phyloP scores from a whole-genome alignment of 2,329 filamentous ascomycete genomes.

The Botrytis byssoidea region DNA sequence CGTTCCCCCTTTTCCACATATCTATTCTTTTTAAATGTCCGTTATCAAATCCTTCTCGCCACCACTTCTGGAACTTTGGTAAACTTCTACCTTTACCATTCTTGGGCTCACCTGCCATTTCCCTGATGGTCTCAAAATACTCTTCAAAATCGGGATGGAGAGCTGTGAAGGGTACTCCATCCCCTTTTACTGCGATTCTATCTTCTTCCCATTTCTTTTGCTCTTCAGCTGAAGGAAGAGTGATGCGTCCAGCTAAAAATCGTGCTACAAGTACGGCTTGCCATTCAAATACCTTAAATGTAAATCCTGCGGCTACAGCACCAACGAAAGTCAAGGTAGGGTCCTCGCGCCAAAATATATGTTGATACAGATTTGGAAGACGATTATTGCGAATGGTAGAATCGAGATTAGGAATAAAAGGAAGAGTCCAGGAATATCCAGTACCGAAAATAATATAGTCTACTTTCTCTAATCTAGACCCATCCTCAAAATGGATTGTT shows the following conservation, averaged over 20 bases:
- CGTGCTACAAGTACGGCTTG: constrained; percentile 62
- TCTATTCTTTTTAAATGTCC: constrained; percentile 55
- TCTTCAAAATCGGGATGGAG: constrained; percentile 62
- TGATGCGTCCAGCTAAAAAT: constrained; percentile 53
- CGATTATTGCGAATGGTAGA: constrained; percentile 51
- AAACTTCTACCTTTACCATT: constrained; percentile 46
- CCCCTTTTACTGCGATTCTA: constrained; percentile 52
- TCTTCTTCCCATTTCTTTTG: constrained; percentile 58
- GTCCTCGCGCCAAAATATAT: constrained; percentile 55
- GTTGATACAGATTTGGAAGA: constrained; percentile 56
- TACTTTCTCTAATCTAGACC: constrained; percentile 50
- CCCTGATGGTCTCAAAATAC: constrained; percentile 59
- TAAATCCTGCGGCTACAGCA: constrained; percentile 57
- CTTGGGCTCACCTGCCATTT: constrained; percentile 48
- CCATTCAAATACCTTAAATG: constrained; percentile 69
- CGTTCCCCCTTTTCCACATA: constrained; percentile 57
- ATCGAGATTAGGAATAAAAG: constrained; percentile 54
- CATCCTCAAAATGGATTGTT: constrained; percentile 57
- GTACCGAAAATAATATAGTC: constrained; percentile 67
- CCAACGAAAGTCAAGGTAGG: constrained; percentile 58
- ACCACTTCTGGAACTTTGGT: constrained; percentile 47
- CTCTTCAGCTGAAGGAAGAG: constrained; percentile 49
- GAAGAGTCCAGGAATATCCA: constrained; percentile 63
- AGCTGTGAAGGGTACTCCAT: constrained; percentile 55
- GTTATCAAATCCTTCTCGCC: constrained; percentile 51